Percentiles rank a stretch among this genome's conserved stretches.
These are phyloP conservation scores for Citrus medica DNA, from an alignment of 345 rosid genomes.

Conservation along the genomic window DNA sequence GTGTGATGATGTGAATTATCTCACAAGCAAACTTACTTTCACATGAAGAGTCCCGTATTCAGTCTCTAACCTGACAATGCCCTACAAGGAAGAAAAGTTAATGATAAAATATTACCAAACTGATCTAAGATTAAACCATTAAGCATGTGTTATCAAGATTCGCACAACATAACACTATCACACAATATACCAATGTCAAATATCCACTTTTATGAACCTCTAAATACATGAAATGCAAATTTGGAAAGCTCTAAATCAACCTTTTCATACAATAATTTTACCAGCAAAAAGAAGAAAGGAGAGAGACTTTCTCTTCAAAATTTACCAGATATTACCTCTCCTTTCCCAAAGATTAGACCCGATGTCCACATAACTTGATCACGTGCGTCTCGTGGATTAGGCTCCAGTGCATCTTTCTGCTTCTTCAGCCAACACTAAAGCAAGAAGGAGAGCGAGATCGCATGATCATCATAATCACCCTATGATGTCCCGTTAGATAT, in stretches of 20 bases:
- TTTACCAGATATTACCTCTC: constrained; percentile 14
- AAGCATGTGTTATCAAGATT: neutral
- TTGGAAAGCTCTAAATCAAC: neutral
- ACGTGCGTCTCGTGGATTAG: constrained; percentile 20
- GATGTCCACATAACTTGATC: constrained; percentile 33
- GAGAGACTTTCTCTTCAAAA: neutral
- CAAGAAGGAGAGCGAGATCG: constrained; percentile 1
- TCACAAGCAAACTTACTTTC: constrained; percentile 30
- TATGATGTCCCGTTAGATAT: neutral
- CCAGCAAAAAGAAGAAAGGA: neutral
- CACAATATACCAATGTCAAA: neutral
- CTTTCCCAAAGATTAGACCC: constrained; percentile 31
- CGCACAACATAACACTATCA: neutral
- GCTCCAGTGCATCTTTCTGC: constrained; percentile 25
- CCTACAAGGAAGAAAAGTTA: constrained; percentile 27
- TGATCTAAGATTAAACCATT: neutral
- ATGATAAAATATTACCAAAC: neutral
- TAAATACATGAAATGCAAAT: neutral
- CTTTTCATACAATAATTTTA: neutral
- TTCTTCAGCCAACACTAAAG: constrained; percentile 38
- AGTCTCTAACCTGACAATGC: constrained; percentile 51
- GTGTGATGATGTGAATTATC: neutral
- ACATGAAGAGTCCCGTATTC: constrained; percentile 49
- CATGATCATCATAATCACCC: neutral
- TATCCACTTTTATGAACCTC: neutral